Evolutionary conservation across 2,329 filamentous ascomycete genomes (phyloP).

Genomic region (Colletotrichum cereale): DNA sequence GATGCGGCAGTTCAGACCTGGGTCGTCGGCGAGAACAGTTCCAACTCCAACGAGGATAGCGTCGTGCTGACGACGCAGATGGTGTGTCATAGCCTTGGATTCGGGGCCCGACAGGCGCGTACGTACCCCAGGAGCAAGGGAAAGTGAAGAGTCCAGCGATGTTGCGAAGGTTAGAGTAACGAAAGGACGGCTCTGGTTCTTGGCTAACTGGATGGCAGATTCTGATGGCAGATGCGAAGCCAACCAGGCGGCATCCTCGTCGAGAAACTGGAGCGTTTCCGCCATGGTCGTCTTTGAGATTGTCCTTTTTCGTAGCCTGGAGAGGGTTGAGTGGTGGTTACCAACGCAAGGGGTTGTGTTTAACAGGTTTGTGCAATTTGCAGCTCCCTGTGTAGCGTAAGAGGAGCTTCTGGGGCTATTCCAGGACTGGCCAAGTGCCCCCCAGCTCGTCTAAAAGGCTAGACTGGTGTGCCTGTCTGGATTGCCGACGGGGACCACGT

Average conservation of each 20-base stretch:
- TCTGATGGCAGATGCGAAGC: slow-evolving; percentile 47
- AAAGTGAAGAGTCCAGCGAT: slow-evolving; percentile 86
- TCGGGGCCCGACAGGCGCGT: slow-evolving; percentile 85
- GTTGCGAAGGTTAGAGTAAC: slow-evolving; percentile 91
- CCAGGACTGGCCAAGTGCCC: slow-evolving; percentile 24
- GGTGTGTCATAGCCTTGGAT: slow-evolving; percentile 94
- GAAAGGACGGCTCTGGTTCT: slow-evolving; percentile 53
- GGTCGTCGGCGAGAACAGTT: slow-evolving; percentile 87
- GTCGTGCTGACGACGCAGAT: slow-evolving; percentile 83
- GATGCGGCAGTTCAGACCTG: slow-evolving; percentile 85
- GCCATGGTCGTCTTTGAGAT: slow-evolving; percentile 42
- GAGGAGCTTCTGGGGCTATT: slow-evolving; percentile 29
- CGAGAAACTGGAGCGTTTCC: slow-evolving; percentile 43
- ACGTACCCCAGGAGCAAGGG: slow-evolving; percentile 81
- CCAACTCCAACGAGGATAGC: slow-evolving; percentile 88
- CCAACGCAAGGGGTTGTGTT: neutral
- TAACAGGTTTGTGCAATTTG: slow-evolving; percentile 11
- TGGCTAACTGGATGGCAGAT: slow-evolving; percentile 21
- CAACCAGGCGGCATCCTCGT: slow-evolving; percentile 45
- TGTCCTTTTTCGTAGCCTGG: slow-evolving; percentile 1
- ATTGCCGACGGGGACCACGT: slow-evolving; percentile 14
- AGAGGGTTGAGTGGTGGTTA: slow-evolving; percentile 8
- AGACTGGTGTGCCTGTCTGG: slow-evolving; percentile 19
- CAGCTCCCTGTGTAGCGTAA: slow-evolving; percentile 28
- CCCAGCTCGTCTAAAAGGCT: slow-evolving; percentile 31